Evolutionary conservation across 768 basidiomycete species (phyloP).

Genomic region (Mycena latifolia): DNA sequence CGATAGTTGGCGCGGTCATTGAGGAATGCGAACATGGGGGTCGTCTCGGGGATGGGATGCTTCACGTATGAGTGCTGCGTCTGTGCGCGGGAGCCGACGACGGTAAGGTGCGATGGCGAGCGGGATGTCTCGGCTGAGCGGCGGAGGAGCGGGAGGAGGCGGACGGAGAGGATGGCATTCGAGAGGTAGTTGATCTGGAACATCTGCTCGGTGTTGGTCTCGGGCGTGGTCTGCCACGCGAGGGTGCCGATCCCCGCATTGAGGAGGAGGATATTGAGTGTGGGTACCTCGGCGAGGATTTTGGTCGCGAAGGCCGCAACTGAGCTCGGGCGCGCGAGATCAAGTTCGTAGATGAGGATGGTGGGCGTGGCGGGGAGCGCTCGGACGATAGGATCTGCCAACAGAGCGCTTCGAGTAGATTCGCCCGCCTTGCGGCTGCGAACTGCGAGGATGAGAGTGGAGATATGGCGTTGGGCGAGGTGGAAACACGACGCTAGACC

Average conservation of each 20-base stretch:
- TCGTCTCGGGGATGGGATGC: constrained; percentile 31
- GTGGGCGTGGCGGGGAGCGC: too few relatives aligned
- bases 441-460: too few relatives aligned
- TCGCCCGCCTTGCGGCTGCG: too few relatives aligned
- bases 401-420: too few relatives aligned
- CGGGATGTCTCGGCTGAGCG: constrained; percentile 18
- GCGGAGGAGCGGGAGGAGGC: constrained; percentile 39
- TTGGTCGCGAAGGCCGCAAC: constrained; percentile 32
- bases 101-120: constrained; percentile 23
- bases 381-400: too few relatives aligned
- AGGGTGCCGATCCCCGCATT: constrained; percentile 37
- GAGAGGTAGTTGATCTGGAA: too few relatives aligned
- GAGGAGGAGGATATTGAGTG: constrained; percentile 36
- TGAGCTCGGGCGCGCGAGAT: constrained; percentile 36
- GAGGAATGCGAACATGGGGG: constrained; percentile 26
- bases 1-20: constrained; percentile 26
- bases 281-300: constrained; percentile 23
- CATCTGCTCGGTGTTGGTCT: too few relatives aligned
- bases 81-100: constrained; percentile 31
- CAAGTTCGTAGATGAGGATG: too few relatives aligned
- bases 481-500: too few relatives aligned
- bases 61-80: constrained; percentile 3
- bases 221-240: constrained; percentile 27
- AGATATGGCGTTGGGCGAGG: too few relatives aligned
- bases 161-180: constrained; percentile 34